Base-by-base conservation (phyloP, 2,329 filamentous ascomycete species). In the Aspergillus sp. region DNA sequence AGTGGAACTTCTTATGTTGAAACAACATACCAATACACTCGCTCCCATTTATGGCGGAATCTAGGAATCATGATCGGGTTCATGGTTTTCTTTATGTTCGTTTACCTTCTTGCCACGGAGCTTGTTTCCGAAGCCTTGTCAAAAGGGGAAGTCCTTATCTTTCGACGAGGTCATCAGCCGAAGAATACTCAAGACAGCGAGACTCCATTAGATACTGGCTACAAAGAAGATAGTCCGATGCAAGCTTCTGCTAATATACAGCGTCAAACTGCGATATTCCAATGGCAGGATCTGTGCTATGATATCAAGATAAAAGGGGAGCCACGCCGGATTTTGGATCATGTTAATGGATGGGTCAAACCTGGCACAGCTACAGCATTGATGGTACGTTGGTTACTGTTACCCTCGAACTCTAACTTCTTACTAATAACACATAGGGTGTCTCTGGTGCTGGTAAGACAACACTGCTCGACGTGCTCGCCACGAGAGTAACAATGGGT, bases 311-410 rank as follows among this genome's bases (percentile, higher is more conserved):
- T 54, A 14, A 54, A 54, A 29, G 52, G 32, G 6, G 52, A 54
- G 36, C 31, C 32, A 29, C 52, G 52, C n/a, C 52, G 52, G 6
- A 54, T 54, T 26, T 14, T 54, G 32, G 52, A 54, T 18, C 18
- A 54, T 24, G 52, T 54, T 4, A 39, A 54, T 26, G 52, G 52
- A 54, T 54, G 52, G 52, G 52, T 54, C n/a, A 54, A 54, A 29
- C 52, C 52, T 12, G 52, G 52, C 14, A 54, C 52, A 16, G 52
- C 52, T 18, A 54, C 52, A 12, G 52, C 52, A 46, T 54, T 54
- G 52, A 54, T 54, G 52, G 52, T 54, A 26, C 32, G 12, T 22
- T 42, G 22, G 6, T 29, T 54, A 22, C 16, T 42, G 2, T 32
- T 4, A 20, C 31, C 0, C 22, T 39, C 18, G 18, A 51, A n/a